Evolutionary conservation across 306 rosid species (phyloP).

Genomic region (Inga leiocalycina): DNA sequence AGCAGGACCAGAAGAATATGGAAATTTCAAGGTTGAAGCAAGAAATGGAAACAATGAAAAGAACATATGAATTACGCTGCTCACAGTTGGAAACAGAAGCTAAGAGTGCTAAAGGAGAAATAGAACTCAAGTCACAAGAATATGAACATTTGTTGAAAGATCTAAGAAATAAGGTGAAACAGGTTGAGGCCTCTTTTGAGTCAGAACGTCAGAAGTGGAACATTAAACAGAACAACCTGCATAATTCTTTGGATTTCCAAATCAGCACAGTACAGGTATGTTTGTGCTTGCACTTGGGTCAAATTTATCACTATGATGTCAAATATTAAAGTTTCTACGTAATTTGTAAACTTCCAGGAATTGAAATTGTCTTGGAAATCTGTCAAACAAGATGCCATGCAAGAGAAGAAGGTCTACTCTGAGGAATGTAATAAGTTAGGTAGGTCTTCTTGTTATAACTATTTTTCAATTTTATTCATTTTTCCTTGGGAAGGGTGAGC

Average conservation of each 20-base stretch:
- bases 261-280: slow-evolving; percentile 44
- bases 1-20: slow-evolving; percentile 47
- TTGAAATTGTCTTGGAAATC: slow-evolving; percentile 48
- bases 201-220: slow-evolving; percentile 45
- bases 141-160: slow-evolving; percentile 58
- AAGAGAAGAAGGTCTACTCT: slow-evolving; percentile 36
- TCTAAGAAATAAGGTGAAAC: slow-evolving; percentile 33
- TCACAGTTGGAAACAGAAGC: slow-evolving; percentile 53
- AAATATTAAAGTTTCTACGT: slow-evolving; percentile 36
- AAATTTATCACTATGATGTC: slow-evolving; percentile 30
- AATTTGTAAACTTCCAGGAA: slow-evolving; percentile 42
- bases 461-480: background rate
- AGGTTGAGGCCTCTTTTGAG: slow-evolving; percentile 35
- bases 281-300: slow-evolving; percentile 32
- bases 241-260: slow-evolving; percentile 30
- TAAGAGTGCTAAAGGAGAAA: slow-evolving; percentile 40
- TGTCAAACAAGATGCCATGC: slow-evolving; percentile 37
- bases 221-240: slow-evolving; percentile 32
- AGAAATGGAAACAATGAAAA: slow-evolving; percentile 54
- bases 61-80: slow-evolving; percentile 47
- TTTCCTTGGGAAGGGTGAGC: background rate
- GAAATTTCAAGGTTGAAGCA: slow-evolving; percentile 58
- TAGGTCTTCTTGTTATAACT: slow-evolving; percentile 25
- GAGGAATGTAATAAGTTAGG: slow-evolving; percentile 44
- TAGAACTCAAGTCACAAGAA: slow-evolving; percentile 55